Evolutionary conservation across 352 stramenopile species (phyloP).

Genomic region (Phytophthora citrophthora): DNA sequence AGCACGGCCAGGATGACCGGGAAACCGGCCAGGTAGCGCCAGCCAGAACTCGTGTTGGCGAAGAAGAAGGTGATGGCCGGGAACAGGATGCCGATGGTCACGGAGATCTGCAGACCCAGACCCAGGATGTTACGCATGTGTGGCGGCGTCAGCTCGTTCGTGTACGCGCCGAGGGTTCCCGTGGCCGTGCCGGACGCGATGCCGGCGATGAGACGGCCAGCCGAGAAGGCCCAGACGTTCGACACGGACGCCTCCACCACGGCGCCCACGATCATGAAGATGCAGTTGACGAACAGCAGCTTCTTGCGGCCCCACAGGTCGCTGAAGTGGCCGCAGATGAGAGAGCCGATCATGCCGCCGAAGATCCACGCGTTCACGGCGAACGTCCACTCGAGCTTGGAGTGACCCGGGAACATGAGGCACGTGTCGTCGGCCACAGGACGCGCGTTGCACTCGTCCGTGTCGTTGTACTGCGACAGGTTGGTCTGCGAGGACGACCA

Average conservation of each 20-base stretch:
- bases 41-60: slow-evolving; percentile 17
- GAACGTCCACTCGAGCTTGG: slow-evolving; percentile 26
- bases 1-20: slow-evolving; percentile 30
- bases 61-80: slow-evolving; percentile 26
- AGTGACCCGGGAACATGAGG: slow-evolving; percentile 20
- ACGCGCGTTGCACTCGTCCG: slow-evolving; percentile 39
- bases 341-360: slow-evolving; percentile 54
- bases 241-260: slow-evolving; percentile 30
- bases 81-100: slow-evolving; percentile 30
- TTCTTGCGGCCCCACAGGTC: slow-evolving; percentile 32
- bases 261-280: slow-evolving; percentile 43
- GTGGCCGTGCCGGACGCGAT: slow-evolving; percentile 19
- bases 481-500: slow-evolving; percentile 64
- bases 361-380: slow-evolving; percentile 49
- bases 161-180: slow-evolving; percentile 19
- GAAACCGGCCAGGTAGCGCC: slow-evolving; percentile 39
- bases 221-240: slow-evolving; percentile 26
- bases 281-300: slow-evolving; percentile 33
- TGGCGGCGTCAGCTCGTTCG: slow-evolving; percentile 19
- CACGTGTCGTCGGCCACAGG: slow-evolving; percentile 11
- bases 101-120: slow-evolving; percentile 34
- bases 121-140: slow-evolving; percentile 31
- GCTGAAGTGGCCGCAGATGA: slow-evolving; percentile 42
- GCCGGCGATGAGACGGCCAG: slow-evolving; percentile 13
- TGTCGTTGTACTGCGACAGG: slow-evolving; percentile 46